Percentiles rank a stretch among this genome's conserved stretches.
Evolutionary conservation across 176 grass and related monocot species (phyloP).

Genomic region (Sorghum bicolor): DNA sequence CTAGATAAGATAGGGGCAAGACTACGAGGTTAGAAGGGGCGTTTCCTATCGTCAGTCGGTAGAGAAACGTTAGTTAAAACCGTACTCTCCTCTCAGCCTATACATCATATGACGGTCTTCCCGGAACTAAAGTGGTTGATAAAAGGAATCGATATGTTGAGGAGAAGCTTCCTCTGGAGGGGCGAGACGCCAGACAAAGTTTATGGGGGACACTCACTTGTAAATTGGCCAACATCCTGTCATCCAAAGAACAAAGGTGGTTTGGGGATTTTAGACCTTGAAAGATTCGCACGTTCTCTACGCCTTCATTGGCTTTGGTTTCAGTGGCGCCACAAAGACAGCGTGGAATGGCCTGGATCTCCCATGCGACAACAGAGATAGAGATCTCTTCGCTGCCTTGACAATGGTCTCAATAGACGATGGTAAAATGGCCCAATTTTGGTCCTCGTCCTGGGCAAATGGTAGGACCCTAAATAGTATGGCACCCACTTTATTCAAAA

Average conservation of each 20-base stretch:
- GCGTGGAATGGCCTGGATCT: fast-evolving
- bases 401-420: fast-evolving
- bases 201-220: fast-evolving
- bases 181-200: background rate
- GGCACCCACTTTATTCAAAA: background rate
- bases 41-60: too few relatives aligned
- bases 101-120: too few relatives aligned
- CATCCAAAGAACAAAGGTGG: fast-evolving
- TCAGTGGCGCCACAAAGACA: fast-evolving
- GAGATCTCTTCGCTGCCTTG: fast-evolving
- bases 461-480: fast-evolving
- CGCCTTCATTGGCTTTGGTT: fast-evolving
- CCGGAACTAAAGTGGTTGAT: too few relatives aligned
- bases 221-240: background rate
- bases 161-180: background rate
- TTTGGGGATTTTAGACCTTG: fast-evolving
- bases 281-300: fast-evolving
- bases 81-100: too few relatives aligned
- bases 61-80: too few relatives aligned
- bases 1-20: too few relatives aligned
- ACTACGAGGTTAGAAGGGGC: too few relatives aligned
- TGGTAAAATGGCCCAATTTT: background rate
- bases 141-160: fast-evolving
- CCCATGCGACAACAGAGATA: fast-evolving
- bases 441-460: background rate